Conservation (phyloP, 2,329 filamentous ascomycete species). For the Trichoderma sp. region DNA sequence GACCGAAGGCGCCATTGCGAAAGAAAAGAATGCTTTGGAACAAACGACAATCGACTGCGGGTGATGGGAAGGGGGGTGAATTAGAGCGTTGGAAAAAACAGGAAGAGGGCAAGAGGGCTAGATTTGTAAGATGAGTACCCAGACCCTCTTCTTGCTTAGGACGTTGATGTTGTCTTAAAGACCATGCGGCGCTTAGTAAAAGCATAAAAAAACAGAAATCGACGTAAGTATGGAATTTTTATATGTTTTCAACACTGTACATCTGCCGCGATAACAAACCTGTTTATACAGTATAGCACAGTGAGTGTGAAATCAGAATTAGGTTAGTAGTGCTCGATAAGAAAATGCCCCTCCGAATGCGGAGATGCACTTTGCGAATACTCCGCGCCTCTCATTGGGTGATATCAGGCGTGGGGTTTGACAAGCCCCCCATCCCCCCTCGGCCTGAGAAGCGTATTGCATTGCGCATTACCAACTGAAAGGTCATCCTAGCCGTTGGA, state of each 20-base stretch:
- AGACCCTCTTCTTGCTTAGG: not conserved
- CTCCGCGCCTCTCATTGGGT: slow-evolving; percentile 13
- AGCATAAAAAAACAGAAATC: slow-evolving; percentile 5
- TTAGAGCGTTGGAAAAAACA: not conserved
- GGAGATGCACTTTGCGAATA: slow-evolving; percentile 22
- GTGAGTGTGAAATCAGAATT: slow-evolving; percentile 14
- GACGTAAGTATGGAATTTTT: not conserved
- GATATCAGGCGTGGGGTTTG: not conserved
- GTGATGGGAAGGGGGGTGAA: not conserved
- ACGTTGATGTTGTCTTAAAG: slow-evolving; percentile 16
- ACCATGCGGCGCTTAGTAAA: slow-evolving; percentile 27
- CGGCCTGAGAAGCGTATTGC: not conserved
- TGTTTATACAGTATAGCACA: slow-evolving; percentile 1
- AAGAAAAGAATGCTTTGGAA: not conserved
- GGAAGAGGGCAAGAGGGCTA: not conserved
- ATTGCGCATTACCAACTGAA: slow-evolving; percentile 24
- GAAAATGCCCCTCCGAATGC: slow-evolving; percentile 26
- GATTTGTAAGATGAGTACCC: slow-evolving; percentile 24
- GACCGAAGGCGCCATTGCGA: slow-evolving; percentile 55
- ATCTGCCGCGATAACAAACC: not conserved
- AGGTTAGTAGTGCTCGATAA: slow-evolving; percentile 26
- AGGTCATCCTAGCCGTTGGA: slow-evolving; percentile 10
- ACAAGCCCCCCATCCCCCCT: not conserved
- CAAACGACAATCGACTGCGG: not conserved
- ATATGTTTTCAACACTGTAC: slow-evolving; percentile 11